Evolutionary conservation across 352 stramenopile species (phyloP).

Genomic region (Phytophthora palmivora): DNA sequence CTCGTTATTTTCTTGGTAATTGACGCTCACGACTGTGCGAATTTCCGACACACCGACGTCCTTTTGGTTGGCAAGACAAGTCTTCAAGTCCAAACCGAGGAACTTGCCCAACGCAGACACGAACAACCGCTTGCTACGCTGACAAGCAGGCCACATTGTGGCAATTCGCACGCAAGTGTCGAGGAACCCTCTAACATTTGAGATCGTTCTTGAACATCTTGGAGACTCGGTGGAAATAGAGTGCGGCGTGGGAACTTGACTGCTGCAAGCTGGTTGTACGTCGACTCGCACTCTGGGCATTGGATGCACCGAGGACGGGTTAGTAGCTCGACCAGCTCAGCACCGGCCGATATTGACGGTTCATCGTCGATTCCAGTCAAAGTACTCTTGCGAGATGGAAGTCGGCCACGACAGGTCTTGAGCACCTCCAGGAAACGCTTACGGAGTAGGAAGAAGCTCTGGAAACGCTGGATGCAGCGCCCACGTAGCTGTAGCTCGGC

Average conservation of each 20-base stretch:
- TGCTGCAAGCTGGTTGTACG: slow-evolving; percentile 43
- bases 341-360: slow-evolving; percentile 24
- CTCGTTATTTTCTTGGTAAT: slow-evolving; percentile 7
- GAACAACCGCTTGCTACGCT: slow-evolving; percentile 55
- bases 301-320: slow-evolving; percentile 30
- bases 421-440: slow-evolving; percentile 54
- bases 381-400: slow-evolving; percentile 24
- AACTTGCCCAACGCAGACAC: slow-evolving; percentile 56
- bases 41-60: slow-evolving; percentile 22
- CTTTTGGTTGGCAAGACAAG: slow-evolving; percentile 25
- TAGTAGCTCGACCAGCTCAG: slow-evolving; percentile 37
- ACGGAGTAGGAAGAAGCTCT: slow-evolving; percentile 59
- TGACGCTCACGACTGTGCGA: slow-evolving; percentile 12
- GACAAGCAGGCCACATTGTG: slow-evolving; percentile 54
- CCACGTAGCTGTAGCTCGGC: slow-evolving; percentile 53
- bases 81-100: slow-evolving; percentile 54
- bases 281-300: slow-evolving; percentile 48
- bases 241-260: slow-evolving; percentile 64
- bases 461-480: slow-evolving; percentile 65
- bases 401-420: slow-evolving; percentile 48
- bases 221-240: slow-evolving; percentile 48
- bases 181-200: slow-evolving; percentile 65
- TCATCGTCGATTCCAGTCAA: slow-evolving; percentile 12
- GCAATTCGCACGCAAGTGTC: slow-evolving; percentile 44
- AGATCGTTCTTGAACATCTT: slow-evolving; percentile 58